Evolutionary conservation across 1,139 yeast genomes (phyloP), one percentile per base, ranked within the genome.

Genomic region (Magnusiomyces paraingens): DNA sequence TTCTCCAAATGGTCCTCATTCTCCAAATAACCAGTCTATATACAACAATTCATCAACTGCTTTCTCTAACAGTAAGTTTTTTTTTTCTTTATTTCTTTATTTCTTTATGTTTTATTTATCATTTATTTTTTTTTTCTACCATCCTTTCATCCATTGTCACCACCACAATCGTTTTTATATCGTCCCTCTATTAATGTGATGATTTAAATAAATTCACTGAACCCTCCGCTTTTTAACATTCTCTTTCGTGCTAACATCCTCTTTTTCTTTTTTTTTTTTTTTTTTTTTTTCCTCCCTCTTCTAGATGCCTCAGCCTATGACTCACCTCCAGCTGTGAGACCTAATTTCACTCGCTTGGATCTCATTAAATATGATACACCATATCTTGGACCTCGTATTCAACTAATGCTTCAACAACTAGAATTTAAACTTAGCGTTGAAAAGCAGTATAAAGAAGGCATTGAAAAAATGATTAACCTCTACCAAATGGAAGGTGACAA

Each of bases 341-440:
- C 64, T 15, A 69, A 68, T 57, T 64, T 61, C 59, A 65, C 72
- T 46, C 64, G 74, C 36, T 62, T 91, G 62, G 99, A 93, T 68
- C 74, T 93, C 57, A 79, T 89, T 67, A 90, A 90, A 64, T 90
- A 89, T 66, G 97, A 93, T 64, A 88, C 96, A 62, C 96, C 97
- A 0, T 87, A 95, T 1, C 74, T 93, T 62, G 96, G 97, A n/a
- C 96, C 93, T 64, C 81, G 94, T 60, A 93, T 93, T 64, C 96
- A 89, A 69, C 84, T 87, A 64, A 91, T 93, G 98, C 77, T 93
- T 55, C 97, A 90, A 70, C 95, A 90, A 68, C 76, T 93, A 55
- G 96, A 90, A 66, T 90, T 91, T 70, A 93, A 93, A 70, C 76
- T 91, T 52, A 94, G 91, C 65, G 95, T 93, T 44, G 99, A 93